Evolutionary conservation across 1,139 yeast genomes (phyloP), one percentile per base, ranked within the genome.

Genomic region (Hanseniaspora gamundiae): DNA sequence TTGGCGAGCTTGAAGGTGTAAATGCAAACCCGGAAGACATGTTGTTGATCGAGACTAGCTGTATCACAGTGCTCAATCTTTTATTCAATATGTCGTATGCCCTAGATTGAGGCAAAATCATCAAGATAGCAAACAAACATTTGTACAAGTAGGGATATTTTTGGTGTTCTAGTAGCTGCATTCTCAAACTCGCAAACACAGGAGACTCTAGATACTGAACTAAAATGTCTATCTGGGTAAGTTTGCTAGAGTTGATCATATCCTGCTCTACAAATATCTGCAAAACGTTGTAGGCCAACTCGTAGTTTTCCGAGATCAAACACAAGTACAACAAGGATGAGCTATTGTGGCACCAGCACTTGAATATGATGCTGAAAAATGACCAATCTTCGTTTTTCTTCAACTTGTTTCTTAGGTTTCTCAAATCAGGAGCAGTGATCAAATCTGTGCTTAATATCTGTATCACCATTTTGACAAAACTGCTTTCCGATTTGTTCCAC

Each of bases 41-140:
- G n/a, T 26, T n/a, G 10, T n/a, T 36, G n/a, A 36, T 24, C 2
- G 56, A 49, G 3, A 52, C 52, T 52, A 59, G 52, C 21, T 54
- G 50, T 40, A 59, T 61, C 2, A 64, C 64, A 50, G 67, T 63
- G 43, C 56, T 74, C 44, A 91, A 69, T 48, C 99, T 70, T 57
- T 82, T 85, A 50, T 81, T 80, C 50, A 93, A 69, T 0, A 84
- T 78, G 20, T 75, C 78, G 61, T 86, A 93, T 0, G 98, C 95
- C n/a, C 86, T 75, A 0, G 96, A 85, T 59, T 93, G 99, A 0
- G 99, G 99, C 44, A 93, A 65, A 5, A 93, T 71, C 99, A 93
- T 93, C 47, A 93, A 68, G 41, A 93, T 73, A 1, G 98, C 98
- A 58, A 87, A 93, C 27, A 93, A 70, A 41, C 95, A 83, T 58